phyloP scores from a whole-genome alignment of 306 rosid genomes.

The Spatholobus suberectus region DNA sequence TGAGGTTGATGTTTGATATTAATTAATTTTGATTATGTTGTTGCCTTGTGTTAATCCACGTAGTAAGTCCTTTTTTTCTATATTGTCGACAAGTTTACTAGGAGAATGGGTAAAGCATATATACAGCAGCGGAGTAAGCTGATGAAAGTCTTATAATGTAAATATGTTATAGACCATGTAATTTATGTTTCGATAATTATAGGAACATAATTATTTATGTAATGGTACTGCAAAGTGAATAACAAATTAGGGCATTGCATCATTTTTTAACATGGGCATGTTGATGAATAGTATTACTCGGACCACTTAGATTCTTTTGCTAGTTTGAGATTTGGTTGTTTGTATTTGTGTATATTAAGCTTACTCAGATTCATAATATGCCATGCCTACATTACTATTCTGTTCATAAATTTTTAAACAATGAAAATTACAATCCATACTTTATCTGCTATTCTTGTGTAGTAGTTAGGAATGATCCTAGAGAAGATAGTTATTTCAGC shows the following conservation, averaged over 20 bases:
- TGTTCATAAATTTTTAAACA: background rate
- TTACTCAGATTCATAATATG: constrained; percentile 4
- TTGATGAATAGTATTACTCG: constrained; percentile 12
- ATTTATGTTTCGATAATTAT: no score
- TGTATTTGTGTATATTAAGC: background rate
- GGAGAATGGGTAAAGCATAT: no score
- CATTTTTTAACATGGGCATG: background rate
- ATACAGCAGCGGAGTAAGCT: no score
- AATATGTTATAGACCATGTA: no score
- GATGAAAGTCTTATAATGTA: no score
- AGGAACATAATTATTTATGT: no score
- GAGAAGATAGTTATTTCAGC: constrained; percentile 98
- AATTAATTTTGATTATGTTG: no score
- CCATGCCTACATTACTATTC: background rate
- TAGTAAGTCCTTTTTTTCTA: no score
- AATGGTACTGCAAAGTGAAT: background rate
- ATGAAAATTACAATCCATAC: constrained; percentile 1
- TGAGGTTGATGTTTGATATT: no score
- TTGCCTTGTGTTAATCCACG: no score
- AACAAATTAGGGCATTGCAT: constrained; percentile 11
- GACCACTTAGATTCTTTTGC: constrained; percentile 2
- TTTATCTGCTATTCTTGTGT: constrained; percentile 35
- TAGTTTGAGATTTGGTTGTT: constrained; percentile 4
- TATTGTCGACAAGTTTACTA: no score
- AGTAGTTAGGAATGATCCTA: constrained; percentile 97